Percentiles rank a stretch among this genome's conserved stretches.
phyloP scores from a whole-genome alignment of 1,139 yeast species.

The Suhomyces ambrosiae region DNA sequence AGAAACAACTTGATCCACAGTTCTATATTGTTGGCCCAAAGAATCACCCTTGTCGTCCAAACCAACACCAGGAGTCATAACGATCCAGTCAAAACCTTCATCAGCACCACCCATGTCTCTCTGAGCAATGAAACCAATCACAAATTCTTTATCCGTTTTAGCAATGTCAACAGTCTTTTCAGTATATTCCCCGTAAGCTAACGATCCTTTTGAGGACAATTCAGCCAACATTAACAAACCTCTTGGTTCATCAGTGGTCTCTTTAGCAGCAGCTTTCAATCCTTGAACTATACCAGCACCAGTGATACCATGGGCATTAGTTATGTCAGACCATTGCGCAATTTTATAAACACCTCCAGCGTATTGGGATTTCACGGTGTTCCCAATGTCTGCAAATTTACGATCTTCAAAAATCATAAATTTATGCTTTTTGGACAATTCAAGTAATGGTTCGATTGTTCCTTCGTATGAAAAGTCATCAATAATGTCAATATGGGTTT shows the following conservation, averaged over 20 bases:
- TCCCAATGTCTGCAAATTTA: slow-evolving; percentile 98
- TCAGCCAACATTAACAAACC: slow-evolving; percentile 96
- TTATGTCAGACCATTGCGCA: slow-evolving; percentile 93
- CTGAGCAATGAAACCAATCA: slow-evolving; percentile 96
- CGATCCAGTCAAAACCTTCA: slow-evolving; percentile 90
- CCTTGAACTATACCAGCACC: slow-evolving; percentile 94
- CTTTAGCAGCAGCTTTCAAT: slow-evolving; percentile 77
- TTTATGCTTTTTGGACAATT: slow-evolving; percentile 71
- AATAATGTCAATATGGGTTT: slow-evolving; percentile 92
- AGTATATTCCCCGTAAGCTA: slow-evolving; percentile 92
- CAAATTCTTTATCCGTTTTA: slow-evolving; percentile 80
- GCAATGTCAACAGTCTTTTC: slow-evolving; percentile 87
- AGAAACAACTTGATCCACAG: slow-evolving; percentile 79
- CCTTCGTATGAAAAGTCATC: slow-evolving; percentile 83
- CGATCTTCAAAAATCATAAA: slow-evolving; percentile 94
- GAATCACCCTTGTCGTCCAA: slow-evolving; percentile 96
- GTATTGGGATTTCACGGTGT: slow-evolving; percentile 93
- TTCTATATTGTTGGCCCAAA: slow-evolving; percentile 94
- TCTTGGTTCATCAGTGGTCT: slow-evolving; percentile 66
- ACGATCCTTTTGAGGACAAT: slow-evolving; percentile 87
- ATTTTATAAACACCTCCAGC: slow-evolving; percentile 86
- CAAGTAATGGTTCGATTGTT: slow-evolving; percentile 74
- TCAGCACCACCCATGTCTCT: slow-evolving; percentile 79
- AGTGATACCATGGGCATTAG: slow-evolving; percentile 97
- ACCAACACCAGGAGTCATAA: slow-evolving; percentile 98